A percentile compares a stretch with the other conserved stretches of the same genome.
Evolutionary conservation across 2,329 filamentous ascomycete genomes (phyloP).

Genomic region (Aspergillus phoenicis): DNA sequence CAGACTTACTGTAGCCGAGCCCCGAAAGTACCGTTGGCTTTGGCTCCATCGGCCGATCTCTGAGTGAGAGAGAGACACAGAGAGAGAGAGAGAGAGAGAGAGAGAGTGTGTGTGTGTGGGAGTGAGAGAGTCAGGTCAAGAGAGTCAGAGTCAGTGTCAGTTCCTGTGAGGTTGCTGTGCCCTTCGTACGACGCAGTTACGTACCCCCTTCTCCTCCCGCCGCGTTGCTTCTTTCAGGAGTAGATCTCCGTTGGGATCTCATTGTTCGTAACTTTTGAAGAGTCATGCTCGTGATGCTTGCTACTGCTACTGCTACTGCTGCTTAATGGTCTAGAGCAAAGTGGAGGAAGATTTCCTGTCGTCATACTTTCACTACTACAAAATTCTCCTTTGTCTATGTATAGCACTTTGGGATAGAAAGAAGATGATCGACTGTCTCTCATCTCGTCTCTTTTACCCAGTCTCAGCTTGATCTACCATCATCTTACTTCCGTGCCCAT

Average conservation of each 20-base stretch:
- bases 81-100: neutral
- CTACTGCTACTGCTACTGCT: too few species aligned
- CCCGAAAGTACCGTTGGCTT: constrained; percentile 20
- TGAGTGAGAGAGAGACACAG: neutral
- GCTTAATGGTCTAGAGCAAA: neutral
- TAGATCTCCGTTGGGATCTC: neutral
- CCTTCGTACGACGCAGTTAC: constrained; percentile 16
- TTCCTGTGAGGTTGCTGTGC: neutral
- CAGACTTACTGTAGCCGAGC: constrained; percentile 26
- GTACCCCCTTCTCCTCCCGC: neutral
- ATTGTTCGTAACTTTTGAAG: neutral
- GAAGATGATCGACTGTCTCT: neutral
- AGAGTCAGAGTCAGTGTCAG: too few species aligned
- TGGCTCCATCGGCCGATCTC: constrained; percentile 17
- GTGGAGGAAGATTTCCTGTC: neutral
- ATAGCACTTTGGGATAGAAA: neutral
- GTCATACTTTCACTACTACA: too few species aligned
- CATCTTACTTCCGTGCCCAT: neutral
- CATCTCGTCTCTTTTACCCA: neutral
- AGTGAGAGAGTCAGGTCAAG: too few species aligned
- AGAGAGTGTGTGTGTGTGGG: too few species aligned
- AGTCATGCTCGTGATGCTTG: too few species aligned
- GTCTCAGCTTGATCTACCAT: neutral
- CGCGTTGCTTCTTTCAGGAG: neutral
- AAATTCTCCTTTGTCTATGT: neutral